Evolutionary conservation across 306 rosid species (phyloP), one percentile per base, ranked within the genome.

Genomic region (Prunus mume): DNA sequence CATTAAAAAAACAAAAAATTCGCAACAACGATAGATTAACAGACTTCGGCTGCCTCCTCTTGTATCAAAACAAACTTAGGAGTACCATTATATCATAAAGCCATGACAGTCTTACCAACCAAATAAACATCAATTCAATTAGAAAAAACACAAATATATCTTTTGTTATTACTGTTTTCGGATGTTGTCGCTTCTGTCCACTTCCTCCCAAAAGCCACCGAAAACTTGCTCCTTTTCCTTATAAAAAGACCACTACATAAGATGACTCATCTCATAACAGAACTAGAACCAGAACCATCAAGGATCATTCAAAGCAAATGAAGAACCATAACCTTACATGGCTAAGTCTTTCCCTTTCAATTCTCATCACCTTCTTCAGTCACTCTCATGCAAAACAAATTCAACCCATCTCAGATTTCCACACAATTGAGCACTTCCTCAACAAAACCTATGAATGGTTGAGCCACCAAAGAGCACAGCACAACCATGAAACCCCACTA

Each of bases 381-480:
- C 80, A 69, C 66, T 84, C 96, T 55, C 76, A 83, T 63, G 97
- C 96, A 80, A 83, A 80, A 55, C 87, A 83, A 84, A 25, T 77
- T 69, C 76, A 80, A 25, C 85, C 85, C 79, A 74, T 79, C 65
- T 84, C 89, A 45, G 74, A 74, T 15, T 71, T 76, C 71, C n/a
- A 73, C 64, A 77, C 32, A 24, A 41, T 83, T n/a, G 54, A 76
- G 27, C 76, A 77, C 63, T 43, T 85, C 5, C 25, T 85, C 2
- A 38, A 81, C 68, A 73, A 70, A 61, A 66, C 86, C 45, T 74
- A 74, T 32, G 77, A 79, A 72, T 77, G 83, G 87, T 8, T 76
- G 20, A 49, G 10, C 22, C 63, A 51, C 72, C 65, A 65, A 19
- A 71, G 52, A n/a, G 18, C 66, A 68, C 43, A 68, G 14, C 72